phyloP scores from a whole-genome alignment of 441 rosid species.

The Erodium trifolium region DNA sequence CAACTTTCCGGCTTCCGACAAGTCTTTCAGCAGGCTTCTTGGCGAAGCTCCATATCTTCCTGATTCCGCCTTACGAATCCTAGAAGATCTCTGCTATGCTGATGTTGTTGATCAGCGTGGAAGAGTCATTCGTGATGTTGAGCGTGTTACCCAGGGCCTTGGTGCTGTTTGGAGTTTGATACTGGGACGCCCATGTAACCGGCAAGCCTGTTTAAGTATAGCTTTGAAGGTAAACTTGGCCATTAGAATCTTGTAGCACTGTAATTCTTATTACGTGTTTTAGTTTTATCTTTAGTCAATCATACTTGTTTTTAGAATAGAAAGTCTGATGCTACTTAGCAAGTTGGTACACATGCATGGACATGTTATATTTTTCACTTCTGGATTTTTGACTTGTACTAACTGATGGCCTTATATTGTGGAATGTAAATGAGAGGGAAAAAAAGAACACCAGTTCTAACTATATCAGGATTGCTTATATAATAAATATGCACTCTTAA shows the following conservation, averaged over 20 bases:
- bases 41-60: conserved; percentile 93
- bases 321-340: neutral
- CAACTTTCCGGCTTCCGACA: conserved; percentile 89
- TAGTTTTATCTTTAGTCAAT: neutral
- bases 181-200: conserved; percentile 80
- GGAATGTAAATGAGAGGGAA: too few species aligned
- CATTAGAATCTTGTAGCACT: conserved; percentile 13
- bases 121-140: conserved; percentile 65
- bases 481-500: too few species aligned
- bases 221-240: conserved; percentile 65
- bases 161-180: conserved; percentile 99
- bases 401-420: too few species aligned
- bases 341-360: neutral
- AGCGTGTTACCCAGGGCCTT: conserved; percentile 98
- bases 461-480: too few species aligned
- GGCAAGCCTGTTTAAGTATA: conserved; percentile 82
- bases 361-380: too few species aligned
- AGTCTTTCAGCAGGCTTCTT: conserved; percentile 90
- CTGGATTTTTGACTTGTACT: too few species aligned
- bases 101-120: conserved; percentile 57
- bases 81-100: conserved; percentile 74
- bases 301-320: neutral
- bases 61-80: conserved; percentile 62
- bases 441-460: too few species aligned
- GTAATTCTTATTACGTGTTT: neutral